These are phyloP conservation scores for Perilla frutescens DNA, from an alignment of 257 asterid species.

Conservation along the genomic window DNA sequence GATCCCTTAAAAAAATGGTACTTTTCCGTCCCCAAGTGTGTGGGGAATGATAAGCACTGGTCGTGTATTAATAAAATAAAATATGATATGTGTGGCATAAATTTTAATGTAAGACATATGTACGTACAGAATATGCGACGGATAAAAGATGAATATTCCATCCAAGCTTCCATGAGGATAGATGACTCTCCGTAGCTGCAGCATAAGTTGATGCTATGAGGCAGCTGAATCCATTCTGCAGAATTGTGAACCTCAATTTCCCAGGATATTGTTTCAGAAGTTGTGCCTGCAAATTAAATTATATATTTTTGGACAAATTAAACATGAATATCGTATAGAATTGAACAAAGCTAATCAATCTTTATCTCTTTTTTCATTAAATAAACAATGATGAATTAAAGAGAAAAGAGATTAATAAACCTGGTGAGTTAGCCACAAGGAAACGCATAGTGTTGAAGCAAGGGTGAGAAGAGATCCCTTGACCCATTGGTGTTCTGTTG, in stretches of 20 bases:
- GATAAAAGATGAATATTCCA: conserved; percentile 53
- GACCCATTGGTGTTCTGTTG: conserved; percentile 52
- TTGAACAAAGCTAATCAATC: no score
- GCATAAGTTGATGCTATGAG: conserved; percentile 47
- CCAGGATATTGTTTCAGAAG: conserved; percentile 55
- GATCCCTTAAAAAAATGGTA: no score
- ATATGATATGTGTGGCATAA: no score
- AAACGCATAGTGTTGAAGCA: conserved; percentile 39
- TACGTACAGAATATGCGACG: conserved; percentile 46
- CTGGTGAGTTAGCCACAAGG: conserved; percentile 69
- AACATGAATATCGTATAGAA: no score
- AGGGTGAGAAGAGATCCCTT: conserved; percentile 62
- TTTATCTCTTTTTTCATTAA: no score
- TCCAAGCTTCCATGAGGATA: conserved; percentile 59
- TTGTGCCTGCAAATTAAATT: conserved; percentile 36
- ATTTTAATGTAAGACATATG: no score
- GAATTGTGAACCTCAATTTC: conserved; percentile 47
- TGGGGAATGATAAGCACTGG: no score
- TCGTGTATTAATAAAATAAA: no score
- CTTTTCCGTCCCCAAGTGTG: no score
- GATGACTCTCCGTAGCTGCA: conserved; percentile 41
- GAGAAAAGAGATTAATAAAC: conserved; percentile 18
- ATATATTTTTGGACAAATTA: no score
- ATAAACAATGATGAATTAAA: no score
- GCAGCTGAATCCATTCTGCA: conserved; percentile 59